These are phyloP conservation scores for Magnolia changhungtana DNA, from an alignment of 164 flowering plant species.

Conservation along the genomic window DNA sequence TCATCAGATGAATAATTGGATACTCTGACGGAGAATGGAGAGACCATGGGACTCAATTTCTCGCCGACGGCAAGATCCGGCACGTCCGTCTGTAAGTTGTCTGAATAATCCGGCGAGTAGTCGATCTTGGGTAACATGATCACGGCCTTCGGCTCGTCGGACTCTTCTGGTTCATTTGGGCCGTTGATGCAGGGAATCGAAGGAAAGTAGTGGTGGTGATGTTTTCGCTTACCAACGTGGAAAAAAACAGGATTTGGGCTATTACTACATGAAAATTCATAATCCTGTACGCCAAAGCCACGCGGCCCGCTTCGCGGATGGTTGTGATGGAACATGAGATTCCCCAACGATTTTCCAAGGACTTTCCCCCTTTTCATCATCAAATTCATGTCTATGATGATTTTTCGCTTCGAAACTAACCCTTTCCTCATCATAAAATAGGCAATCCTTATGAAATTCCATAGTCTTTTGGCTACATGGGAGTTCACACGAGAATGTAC, in stretches of 20 bases:
- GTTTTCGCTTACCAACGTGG: conserved; percentile 39
- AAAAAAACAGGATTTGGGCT: conserved; percentile 56
- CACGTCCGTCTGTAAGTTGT: conserved; percentile 15
- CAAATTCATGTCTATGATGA: conserved; percentile 46
- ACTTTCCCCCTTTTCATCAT: conserved; percentile 54
- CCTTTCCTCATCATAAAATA: conserved; percentile 55
- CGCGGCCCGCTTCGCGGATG: conserved; percentile 18
- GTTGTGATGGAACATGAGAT: conserved; percentile 32
- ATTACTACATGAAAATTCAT: conserved; percentile 59
- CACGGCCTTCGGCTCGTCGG: conserved; percentile 18
- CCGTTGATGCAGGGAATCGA: conserved; percentile 57
- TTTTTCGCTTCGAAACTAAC: conserved; percentile 42
- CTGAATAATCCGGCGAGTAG: conserved; percentile 34
- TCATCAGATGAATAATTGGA: conserved; percentile 42
- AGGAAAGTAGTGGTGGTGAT: conserved; percentile 34
- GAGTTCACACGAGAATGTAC: conserved; percentile 28
- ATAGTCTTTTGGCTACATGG: conserved; percentile 38
- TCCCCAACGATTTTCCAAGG: conserved; percentile 28
- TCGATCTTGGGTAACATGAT: conserved; percentile 32
- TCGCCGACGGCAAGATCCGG: conserved; percentile 24
- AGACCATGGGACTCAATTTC: conserved; percentile 29
- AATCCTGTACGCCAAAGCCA: conserved; percentile 38
- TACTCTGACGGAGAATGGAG: conserved; percentile 34
- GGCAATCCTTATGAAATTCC: conserved; percentile 44
- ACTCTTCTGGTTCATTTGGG: conserved; percentile 11